A percentile compares a stretch with the other conserved stretches of the same genome.
Conservation (phyloP, 176 grass and related monocot genomes). For the Aegilops sharonensis region DNA sequence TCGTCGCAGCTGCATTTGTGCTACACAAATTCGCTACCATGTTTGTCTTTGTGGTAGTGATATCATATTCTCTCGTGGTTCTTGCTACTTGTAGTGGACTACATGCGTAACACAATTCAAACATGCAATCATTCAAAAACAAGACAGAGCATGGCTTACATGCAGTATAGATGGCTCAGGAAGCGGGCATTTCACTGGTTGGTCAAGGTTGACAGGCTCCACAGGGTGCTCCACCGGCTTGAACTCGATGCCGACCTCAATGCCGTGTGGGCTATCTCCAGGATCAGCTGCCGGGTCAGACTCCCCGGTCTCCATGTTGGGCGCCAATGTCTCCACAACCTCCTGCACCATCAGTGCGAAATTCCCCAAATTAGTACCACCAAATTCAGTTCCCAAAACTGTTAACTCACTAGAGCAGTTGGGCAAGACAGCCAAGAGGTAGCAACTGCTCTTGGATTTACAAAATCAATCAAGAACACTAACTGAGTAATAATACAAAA, state of each 20-base stretch:
- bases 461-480: background rate
- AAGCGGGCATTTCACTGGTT: conserved; percentile 83
- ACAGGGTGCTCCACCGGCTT: conserved; percentile 88
- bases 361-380: conserved; percentile 1
- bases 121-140: conserved; percentile 3
- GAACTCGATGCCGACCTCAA: conserved; percentile 59
- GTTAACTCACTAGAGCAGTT: background rate
- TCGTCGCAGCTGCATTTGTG: background rate
- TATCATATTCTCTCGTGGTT: background rate
- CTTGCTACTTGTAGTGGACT: background rate
- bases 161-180: conserved; percentile 94
- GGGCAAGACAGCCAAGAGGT: background rate
- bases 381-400: background rate
- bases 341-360: conserved; percentile 42
- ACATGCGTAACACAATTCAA: background rate
- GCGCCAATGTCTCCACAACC: conserved; percentile 54
- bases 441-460: background rate
- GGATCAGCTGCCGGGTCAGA: conserved; percentile 36
- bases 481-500: background rate
- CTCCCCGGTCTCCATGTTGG: conserved; percentile 37
- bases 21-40: background rate
- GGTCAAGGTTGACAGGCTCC: conserved; percentile 83
- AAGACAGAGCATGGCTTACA: conserved; percentile 43
- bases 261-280: conserved; percentile 45
- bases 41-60: background rate